Percentiles rank a stretch among this genome's conserved stretches.
Conservation (phyloP, 2,329 filamentous ascomycete genomes). For the Nannizziopsis barbatae region DNA sequence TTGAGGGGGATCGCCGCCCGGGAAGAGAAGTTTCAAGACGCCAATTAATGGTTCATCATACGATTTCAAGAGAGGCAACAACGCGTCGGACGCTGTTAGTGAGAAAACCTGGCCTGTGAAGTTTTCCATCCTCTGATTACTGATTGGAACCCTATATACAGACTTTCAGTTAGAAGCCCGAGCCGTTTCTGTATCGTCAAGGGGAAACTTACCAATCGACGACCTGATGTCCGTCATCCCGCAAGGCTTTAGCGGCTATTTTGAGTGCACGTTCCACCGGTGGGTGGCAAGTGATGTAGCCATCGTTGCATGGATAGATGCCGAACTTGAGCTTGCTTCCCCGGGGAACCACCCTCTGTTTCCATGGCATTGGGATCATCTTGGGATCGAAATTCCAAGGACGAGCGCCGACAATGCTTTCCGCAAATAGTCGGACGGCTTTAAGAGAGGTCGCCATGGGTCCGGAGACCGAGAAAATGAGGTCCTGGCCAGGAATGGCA, state of each 20-base stretch:
- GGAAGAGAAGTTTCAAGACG: conserved; percentile 11
- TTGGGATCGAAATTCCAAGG: conserved; percentile 34
- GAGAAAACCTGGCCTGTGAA: conserved; percentile 6
- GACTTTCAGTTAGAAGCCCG: neutral
- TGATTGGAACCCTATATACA: conserved; percentile 2
- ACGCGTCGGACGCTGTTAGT: conserved; percentile 20
- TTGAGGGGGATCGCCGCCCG: neutral
- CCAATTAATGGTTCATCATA: conserved; percentile 20
- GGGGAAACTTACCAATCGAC: conserved; percentile 22
- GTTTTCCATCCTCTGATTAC: neutral
- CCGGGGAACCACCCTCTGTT: conserved; percentile 24
- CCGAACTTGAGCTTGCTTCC: conserved; percentile 30
- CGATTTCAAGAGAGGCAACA: conserved; percentile 17
- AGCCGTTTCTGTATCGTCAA: neutral
- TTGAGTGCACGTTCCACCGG: conserved; percentile 29
- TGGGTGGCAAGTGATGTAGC: conserved; percentile 28
- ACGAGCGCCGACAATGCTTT: conserved; percentile 24
- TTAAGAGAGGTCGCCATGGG: conserved; percentile 30
- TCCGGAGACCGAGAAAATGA: conserved; percentile 31
- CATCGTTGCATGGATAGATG: conserved; percentile 29
- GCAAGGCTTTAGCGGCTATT: conserved; percentile 25
- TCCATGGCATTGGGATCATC: conserved; percentile 31
- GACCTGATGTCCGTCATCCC: conserved; percentile 30
- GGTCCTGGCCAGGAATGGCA: conserved; percentile 31
- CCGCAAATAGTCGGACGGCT: conserved; percentile 27